Evolutionary conservation across 2,329 filamentous ascomycete species (phyloP), one percentile per base, ranked within the genome.

Genomic region (Aspergillus sp.): DNA sequence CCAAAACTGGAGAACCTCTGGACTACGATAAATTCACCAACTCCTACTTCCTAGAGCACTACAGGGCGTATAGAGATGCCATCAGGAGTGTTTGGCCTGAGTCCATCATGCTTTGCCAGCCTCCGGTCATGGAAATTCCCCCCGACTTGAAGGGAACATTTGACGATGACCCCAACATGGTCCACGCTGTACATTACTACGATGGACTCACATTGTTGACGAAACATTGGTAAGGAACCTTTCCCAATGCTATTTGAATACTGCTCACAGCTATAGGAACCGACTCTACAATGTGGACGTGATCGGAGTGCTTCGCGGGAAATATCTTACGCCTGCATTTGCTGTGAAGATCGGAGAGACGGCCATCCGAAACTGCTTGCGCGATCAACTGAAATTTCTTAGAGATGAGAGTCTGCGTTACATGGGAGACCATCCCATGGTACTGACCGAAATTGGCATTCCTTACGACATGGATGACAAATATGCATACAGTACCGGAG

Each of bases 381-480:
- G 86, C 49, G 91, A 97, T 64, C 95, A 99, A 72, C 84, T 99
- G 39, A 86, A 86, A 6, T 89, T 89, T 0, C 90, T 99, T 55
- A 85, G 88, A 53, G 84, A 96, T 65, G 95, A 99, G 76, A 96
- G 94, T 0, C 78, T 90, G n/a, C 89, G 96, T 57, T 87, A 92
- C 60, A 91, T 92, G 81, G 95, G 95, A 20, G 87, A 90, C 22
- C 93, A 96, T 67, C 95, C 95, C 0, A 92, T 92, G 67, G 78
- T 99, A 4, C 87, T 97, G 74, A 96, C 92, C 0, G 95, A 99
- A 73, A 98, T 98, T 69, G 95, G 95, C 7, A 97, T 99, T 59
- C 95, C 95, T 0, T 99, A 96, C 72, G 95, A 99, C 72, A 98
- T 99, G 96, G 94, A 99, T 71, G 88, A 96, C 65, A 93, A 96